A percentile compares a stretch with the other conserved stretches of the same genome.
These are phyloP conservation scores for Aspergillus sp. DNA, from an alignment of 2,329 filamentous ascomycete genomes.

Conservation along the genomic window DNA sequence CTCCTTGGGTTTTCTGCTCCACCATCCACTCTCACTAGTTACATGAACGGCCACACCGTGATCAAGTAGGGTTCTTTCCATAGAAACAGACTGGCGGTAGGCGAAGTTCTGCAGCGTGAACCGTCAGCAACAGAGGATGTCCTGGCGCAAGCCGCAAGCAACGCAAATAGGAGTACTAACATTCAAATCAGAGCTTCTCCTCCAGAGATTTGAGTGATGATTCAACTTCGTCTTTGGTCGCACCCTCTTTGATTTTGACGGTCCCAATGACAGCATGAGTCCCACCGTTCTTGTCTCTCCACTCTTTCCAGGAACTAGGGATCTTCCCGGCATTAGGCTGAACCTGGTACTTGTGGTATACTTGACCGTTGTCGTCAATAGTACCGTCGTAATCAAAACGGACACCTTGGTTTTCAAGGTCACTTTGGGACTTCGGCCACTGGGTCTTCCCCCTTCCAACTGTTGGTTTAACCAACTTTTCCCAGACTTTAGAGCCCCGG, in stretches of 20 bases:
- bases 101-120: not conserved
- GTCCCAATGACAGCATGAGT: slow-evolving; percentile 30
- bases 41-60: not conserved
- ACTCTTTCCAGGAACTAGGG: slow-evolving; percentile 23
- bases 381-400: slow-evolving; percentile 18
- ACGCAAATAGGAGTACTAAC: not conserved
- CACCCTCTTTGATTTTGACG: slow-evolving; percentile 21
- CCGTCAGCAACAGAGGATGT: not conserved
- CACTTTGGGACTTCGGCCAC: slow-evolving; percentile 14
- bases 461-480: slow-evolving; percentile 17
- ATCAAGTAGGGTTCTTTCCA: not conserved
- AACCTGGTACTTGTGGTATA: slow-evolving; percentile 27
- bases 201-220: not conserved
- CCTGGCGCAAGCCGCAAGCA: not conserved
- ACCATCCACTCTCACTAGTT: not conserved
- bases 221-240: slow-evolving; percentile 3
- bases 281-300: slow-evolving; percentile 27
- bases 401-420: slow-evolving; percentile 12
- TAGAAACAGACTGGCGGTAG: not conserved
- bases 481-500: not conserved
- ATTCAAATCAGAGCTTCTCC: not conserved
- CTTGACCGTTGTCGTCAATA: slow-evolving; percentile 8
- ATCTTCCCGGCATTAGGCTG: slow-evolving; percentile 33
- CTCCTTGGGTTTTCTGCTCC: not conserved
- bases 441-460: slow-evolving; percentile 13